phyloP scores from a whole-genome alignment of 1,139 yeast genomes.

The Scheffersomyces illinoinensis region DNA sequence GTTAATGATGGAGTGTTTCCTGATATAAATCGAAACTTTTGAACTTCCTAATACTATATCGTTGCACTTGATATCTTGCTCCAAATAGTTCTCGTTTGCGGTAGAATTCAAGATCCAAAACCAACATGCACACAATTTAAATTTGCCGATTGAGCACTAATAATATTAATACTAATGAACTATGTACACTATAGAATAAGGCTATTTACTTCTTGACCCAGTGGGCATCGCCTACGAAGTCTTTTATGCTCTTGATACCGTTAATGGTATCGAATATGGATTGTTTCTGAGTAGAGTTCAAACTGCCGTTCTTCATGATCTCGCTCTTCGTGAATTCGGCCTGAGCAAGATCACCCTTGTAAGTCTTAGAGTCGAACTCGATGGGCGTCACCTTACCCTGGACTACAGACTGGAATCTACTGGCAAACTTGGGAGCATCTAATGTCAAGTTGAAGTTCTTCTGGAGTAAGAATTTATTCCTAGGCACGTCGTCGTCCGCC shows the following conservation, averaged over 20 bases:
- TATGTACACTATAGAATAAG: not conserved
- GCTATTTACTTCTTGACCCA: conserved; percentile 24
- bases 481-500: conserved; percentile 24
- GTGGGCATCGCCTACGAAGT: conserved; percentile 31
- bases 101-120: not conserved
- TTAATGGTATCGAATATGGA: conserved; percentile 29
- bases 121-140: not conserved
- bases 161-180: not conserved
- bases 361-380: conserved; percentile 6
- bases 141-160: not conserved
- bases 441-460: conserved; percentile 31
- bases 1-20: no score
- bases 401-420: conserved; percentile 32
- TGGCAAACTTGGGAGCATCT: conserved; percentile 22
- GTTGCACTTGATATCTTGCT: not conserved
- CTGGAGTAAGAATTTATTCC: conserved; percentile 37
- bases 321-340: conserved; percentile 21
- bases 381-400: conserved; percentile 31
- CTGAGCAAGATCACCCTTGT: conserved; percentile 9
- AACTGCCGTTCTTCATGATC: conserved; percentile 34
- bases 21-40: no score
- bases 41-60: not conserved
- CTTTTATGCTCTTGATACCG: conserved; percentile 26
- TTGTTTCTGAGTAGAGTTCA: conserved; percentile 29
- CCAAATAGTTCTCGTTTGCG: not conserved